Evolutionary conservation across 345 rosid species (phyloP).

Genomic region (Dipteronia sinensis): DNA sequence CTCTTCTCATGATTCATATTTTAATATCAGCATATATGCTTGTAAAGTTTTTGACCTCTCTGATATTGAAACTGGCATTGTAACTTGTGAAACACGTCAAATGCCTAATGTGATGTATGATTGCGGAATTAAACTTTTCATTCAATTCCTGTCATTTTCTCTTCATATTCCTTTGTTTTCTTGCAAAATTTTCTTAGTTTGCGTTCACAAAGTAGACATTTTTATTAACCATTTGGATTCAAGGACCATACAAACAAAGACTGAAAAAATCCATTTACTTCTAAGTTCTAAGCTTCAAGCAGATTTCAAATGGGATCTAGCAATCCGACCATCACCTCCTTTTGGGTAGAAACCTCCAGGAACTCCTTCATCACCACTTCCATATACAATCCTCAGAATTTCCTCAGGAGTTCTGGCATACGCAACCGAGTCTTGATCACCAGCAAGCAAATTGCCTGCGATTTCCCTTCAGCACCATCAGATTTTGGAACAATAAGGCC

Average conservation of each 20-base stretch:
- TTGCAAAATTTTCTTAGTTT: background rate
- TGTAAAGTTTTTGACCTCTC: too few species aligned
- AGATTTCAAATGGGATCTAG: constrained; percentile 16
- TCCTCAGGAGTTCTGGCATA: constrained; percentile 35
- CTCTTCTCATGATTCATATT: too few species aligned
- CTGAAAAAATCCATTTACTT: background rate
- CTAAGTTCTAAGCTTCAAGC: background rate
- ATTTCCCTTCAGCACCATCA: constrained; percentile 36
- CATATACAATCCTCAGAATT: constrained; percentile 40
- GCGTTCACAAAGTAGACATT: background rate
- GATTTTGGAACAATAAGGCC: constrained; percentile 32
- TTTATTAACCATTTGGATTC: background rate
- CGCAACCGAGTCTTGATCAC: constrained; percentile 31
- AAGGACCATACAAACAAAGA: too few species aligned
- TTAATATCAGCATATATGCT: too few species aligned
- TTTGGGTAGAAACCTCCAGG: constrained; percentile 44
- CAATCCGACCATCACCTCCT: constrained; percentile 43
- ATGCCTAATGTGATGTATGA: too few species aligned
- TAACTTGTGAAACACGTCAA: too few species aligned
- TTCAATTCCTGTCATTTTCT: too few species aligned
- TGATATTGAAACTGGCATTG: too few species aligned
- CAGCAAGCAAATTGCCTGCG: constrained; percentile 44
- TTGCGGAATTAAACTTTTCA: too few species aligned
- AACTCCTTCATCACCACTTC: constrained; percentile 31
- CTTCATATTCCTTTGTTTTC: too few species aligned